Evolutionary conservation across 148 eudicot genomes (phyloP).

Genomic region (Rhododendron kiyosumense): DNA sequence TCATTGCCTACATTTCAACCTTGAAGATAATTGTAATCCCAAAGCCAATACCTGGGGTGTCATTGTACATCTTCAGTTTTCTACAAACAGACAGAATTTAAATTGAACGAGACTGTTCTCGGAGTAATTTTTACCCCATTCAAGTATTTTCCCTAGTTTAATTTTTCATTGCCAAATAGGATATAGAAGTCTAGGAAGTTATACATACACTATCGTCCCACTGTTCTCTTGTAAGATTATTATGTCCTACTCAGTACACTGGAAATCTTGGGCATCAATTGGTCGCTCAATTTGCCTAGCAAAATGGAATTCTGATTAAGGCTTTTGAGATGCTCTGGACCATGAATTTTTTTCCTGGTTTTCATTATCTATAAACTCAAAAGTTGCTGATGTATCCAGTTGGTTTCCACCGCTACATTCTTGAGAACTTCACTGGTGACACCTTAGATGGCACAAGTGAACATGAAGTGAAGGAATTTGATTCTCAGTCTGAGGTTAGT

Average conservation of each 20-base stretch:
- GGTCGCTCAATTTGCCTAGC: neutral
- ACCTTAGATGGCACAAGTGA: conserved; percentile 52
- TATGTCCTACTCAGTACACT: neutral
- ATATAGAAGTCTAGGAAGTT: neutral
- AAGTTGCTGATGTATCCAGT: conserved; percentile 29
- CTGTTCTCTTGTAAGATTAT: neutral
- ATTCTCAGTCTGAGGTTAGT: conserved; percentile 71
- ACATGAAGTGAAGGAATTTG: conserved; percentile 65
- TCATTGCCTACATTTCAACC: neutral
- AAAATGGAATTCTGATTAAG: neutral
- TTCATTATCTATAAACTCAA: neutral
- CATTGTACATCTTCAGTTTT: neutral
- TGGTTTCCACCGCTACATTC: conserved; percentile 70
- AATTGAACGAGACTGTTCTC: neutral
- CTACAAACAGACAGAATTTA: neutral
- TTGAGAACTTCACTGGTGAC: conserved; percentile 57
- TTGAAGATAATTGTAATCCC: neutral
- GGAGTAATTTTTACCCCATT: neutral
- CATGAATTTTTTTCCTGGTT: neutral
- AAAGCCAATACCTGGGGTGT: neutral
- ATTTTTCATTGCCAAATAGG: neutral
- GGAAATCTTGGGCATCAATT: neutral
- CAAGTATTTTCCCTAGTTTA: neutral
- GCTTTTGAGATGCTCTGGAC: neutral
- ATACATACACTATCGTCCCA: neutral